phyloP scores from a whole-genome alignment of 2,329 filamentous ascomycete species.

The Xylariales sp. region DNA sequence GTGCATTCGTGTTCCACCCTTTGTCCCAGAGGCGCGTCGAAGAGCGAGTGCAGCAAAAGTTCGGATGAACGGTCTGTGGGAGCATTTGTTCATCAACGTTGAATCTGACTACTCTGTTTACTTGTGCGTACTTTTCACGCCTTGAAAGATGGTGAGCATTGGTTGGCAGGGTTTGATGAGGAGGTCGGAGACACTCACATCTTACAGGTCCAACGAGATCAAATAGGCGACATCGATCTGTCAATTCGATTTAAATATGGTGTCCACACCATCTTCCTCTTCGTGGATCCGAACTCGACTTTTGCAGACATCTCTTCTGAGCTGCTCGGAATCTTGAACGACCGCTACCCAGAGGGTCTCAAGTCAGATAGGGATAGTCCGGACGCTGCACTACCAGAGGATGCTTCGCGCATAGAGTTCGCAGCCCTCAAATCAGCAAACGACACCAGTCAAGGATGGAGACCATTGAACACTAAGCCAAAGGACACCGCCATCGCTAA shows the following conservation, averaged over 20 bases:
- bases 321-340: conserved; percentile 53
- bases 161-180: background rate
- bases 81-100: too few species aligned
- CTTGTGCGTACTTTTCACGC: too few species aligned
- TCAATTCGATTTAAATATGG: conserved; percentile 71
- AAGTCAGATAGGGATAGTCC: conserved; percentile 21
- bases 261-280: conserved; percentile 65
- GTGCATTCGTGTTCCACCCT: conserved; percentile 7
- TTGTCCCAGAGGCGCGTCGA: background rate
- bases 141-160: background rate
- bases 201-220: conserved; percentile 6
- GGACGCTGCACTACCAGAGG: conserved; percentile 34
- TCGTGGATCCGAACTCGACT: conserved; percentile 53
- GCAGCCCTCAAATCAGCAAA: conserved; percentile 39
- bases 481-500: conserved; percentile 35
- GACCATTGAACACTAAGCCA: conserved; percentile 34
- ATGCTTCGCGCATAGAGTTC: conserved; percentile 41
- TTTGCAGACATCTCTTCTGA: conserved; percentile 54
- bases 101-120: too few species aligned
- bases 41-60: background rate
- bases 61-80: background rate
- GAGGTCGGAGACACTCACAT: background rate
- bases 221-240: conserved; percentile 22
- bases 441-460: conserved; percentile 47
- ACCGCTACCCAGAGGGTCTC: conserved; percentile 53